Conservation (phyloP, 768 basidiomycete genomes). For the Wakefieldia striispora region DNA sequence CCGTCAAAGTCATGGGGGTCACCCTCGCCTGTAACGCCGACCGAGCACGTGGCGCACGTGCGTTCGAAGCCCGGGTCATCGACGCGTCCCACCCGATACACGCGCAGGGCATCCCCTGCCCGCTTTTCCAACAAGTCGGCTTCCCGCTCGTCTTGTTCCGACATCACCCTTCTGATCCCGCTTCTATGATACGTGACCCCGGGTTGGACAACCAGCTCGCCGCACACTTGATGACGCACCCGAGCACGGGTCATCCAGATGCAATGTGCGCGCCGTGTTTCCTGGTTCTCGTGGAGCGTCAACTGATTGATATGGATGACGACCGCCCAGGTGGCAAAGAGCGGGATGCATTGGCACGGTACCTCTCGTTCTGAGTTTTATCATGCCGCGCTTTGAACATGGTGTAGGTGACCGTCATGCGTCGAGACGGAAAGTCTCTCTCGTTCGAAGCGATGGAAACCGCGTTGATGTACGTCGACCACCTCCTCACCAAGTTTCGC, state of each 20-base stretch:
- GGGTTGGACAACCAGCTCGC: constrained; percentile 32
- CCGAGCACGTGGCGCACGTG: constrained; percentile 20
- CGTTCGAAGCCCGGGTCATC: constrained; percentile 21
- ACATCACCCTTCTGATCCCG: constrained; percentile 19
- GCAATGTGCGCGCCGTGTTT: constrained; percentile 12
- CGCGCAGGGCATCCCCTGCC: constrained; percentile 20
- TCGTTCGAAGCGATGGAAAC: constrained; percentile 28
- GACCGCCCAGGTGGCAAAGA: constrained; percentile 17
- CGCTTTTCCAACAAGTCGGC: constrained; percentile 27
- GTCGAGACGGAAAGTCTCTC: constrained; percentile 22
- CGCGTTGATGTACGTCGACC: constrained; percentile 34
- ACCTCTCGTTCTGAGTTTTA: not conserved
- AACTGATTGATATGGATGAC: not conserved
- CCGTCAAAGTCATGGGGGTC: constrained; percentile 15
- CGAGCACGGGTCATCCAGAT: constrained; percentile 25
- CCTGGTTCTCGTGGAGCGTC: not conserved
- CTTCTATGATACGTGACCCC: constrained; percentile 17
- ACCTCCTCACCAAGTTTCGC: constrained; percentile 29
- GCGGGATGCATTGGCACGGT: constrained; percentile 30
- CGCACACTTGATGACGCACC: constrained; percentile 29
- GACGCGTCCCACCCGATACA: constrained; percentile 27
- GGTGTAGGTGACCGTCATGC: constrained; percentile 25
- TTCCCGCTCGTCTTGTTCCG: constrained; percentile 30
- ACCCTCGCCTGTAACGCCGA: constrained; percentile 26
- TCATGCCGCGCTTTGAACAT: not conserved